Evolutionary conservation across 306 rosid species (phyloP), one percentile per base, ranked within the genome.

Genomic region (Gastrolobium bilobum): DNA sequence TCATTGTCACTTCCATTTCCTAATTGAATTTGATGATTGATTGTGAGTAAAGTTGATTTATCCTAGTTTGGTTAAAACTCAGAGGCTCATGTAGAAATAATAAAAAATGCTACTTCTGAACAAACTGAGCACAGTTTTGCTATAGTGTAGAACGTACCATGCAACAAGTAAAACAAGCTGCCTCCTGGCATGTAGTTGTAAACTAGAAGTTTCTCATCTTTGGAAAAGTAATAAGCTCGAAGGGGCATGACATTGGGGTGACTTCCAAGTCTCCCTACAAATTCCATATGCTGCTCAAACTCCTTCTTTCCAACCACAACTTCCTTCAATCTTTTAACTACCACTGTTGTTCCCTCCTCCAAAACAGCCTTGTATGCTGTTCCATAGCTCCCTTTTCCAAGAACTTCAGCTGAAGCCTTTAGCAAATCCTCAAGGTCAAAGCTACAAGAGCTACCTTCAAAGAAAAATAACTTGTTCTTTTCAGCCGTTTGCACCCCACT

Each of bases 341-440:
- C 97, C 75, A 90, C 95, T 1, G 90, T 90, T 56, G 88, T 88
- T 40, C 90, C 97, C 42, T 92, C 97, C 61, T 92, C 97, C 88
- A 92, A 77, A 82, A 90, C 93, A 65, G 97, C 97, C 86, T 89
- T 92, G 52, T 92, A 92, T 33, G 97, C 91, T 46, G 97, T 92
- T 39, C 97, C 97, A 70, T 83, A 85, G 42, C 90, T 90, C 48
- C 97, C 97, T 78, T 92, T 92, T 20, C 97, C 97, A 30, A 92
- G 94, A 88, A 92, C 94, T 82, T 92, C 97, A 43, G 97, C 96
- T 0, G 97, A 92, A 4, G 97, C 96, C 85, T 93, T 89, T 66
- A 92, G 75, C 62, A 92, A 78, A 80, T 92, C 97, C 85, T 92
- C 97, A 15, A 92, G 92, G 73, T 92, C 96, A 75, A 92, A 92